These are phyloP conservation scores for Aspergillus brunneoviolaceus DNA, from an alignment of 2,329 filamentous ascomycete species.

Conservation along the genomic window DNA sequence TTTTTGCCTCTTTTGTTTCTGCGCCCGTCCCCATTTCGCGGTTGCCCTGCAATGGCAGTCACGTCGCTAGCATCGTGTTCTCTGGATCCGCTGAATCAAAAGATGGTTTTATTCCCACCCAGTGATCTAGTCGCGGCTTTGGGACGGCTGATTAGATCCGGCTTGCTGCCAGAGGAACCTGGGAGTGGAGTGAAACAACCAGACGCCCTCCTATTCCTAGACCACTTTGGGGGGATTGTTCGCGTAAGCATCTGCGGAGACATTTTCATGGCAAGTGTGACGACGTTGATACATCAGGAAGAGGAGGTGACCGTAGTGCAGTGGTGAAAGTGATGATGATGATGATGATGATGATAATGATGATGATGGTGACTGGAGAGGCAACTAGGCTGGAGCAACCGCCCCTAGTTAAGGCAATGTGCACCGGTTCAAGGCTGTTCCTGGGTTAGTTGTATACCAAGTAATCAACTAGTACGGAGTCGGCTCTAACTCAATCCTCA, in stretches of 20 bases:
- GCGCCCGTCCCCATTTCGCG: background rate
- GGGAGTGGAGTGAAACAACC: conserved; percentile 2
- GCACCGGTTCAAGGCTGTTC: background rate
- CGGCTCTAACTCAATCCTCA: background rate
- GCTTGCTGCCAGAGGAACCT: background rate
- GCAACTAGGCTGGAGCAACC: conserved; percentile 5
- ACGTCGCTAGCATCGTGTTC: background rate
- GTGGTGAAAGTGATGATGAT: background rate
- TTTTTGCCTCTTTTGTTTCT: background rate
- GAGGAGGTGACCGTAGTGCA: background rate
- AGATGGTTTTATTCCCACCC: background rate
- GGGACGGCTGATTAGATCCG: background rate
- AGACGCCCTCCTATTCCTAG: conserved; percentile 5
- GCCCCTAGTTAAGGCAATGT: background rate
- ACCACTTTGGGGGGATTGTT: background rate
- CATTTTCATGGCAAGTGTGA: background rate
- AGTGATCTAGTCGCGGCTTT: background rate
- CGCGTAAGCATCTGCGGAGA: conserved; percentile 2
- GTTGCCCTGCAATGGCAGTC: background rate
- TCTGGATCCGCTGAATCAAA: background rate
- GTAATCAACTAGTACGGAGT: too few relatives aligned
- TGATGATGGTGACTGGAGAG: too few relatives aligned
- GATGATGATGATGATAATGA: background rate
- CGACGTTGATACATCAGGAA: background rate
- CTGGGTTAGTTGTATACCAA: too few relatives aligned